Percentiles rank a stretch among this genome's conserved stretches.
phyloP scores from a whole-genome alignment of 305 asterid genomes.

The Fraxinus greggii region DNA sequence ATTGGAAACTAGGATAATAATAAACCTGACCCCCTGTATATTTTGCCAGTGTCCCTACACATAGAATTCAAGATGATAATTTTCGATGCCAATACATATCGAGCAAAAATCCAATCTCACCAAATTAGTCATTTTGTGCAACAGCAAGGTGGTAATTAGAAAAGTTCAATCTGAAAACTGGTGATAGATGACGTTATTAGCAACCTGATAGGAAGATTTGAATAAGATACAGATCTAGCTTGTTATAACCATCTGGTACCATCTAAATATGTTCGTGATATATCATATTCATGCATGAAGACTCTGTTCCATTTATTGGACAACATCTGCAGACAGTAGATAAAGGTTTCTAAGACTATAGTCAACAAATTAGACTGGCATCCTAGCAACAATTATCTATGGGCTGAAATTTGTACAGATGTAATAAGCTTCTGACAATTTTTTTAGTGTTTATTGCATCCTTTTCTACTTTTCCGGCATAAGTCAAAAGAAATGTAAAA shows the following conservation, averaged over 20 bases:
- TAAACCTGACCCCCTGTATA: conserved; percentile 98
- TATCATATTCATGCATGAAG: not conserved
- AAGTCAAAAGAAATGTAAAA: not conserved
- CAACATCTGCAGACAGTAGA: conserved; percentile 5
- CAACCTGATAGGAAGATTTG: not conserved
- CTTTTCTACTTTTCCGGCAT: not conserved
- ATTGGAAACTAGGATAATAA: conserved; percentile 79
- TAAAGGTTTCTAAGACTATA: not conserved
- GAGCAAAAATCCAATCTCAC: conserved; percentile 6
- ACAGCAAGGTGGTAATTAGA: not conserved
- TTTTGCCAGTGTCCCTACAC: conserved; percentile 85
- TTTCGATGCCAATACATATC: conserved; percentile 15
- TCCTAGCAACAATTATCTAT: conserved; percentile 12
- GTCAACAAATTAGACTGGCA: not conserved
- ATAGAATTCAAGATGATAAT: conserved; percentile 29
- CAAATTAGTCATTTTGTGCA: not conserved
- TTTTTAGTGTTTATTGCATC: not conserved
- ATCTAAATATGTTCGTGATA: not conserved
- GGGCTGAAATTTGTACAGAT: conserved; percentile 8
- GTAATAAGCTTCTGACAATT: conserved; percentile 7
- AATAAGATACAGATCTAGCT: not conserved
- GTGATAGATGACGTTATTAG: not conserved
- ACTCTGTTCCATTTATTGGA: not conserved
- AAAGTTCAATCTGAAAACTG: conserved; percentile 6
- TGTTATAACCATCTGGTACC: not conserved